Evolutionary conservation across 2,329 filamentous ascomycete genomes (phyloP).

Genomic region (Sporothrix mexicana): DNA sequence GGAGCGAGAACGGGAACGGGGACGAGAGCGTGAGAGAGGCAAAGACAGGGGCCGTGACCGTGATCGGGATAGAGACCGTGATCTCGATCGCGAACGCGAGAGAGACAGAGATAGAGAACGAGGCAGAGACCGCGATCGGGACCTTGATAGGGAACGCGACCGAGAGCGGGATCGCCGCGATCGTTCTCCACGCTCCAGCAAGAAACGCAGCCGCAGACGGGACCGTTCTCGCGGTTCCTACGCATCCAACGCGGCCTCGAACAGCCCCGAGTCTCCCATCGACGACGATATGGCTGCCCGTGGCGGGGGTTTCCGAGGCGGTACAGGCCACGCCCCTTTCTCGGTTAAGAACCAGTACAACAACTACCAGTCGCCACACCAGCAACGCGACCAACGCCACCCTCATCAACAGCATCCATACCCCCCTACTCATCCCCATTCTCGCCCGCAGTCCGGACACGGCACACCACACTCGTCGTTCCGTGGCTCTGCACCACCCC

Average conservation of each 20-base stretch:
- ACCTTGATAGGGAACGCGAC: slow-evolving; percentile 6
- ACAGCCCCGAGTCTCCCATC: slow-evolving; percentile 54
- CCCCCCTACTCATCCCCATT: not conserved
- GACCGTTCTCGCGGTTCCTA: slow-evolving; percentile 39
- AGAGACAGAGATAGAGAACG: not conserved
- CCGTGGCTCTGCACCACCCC: slow-evolving; percentile 52
- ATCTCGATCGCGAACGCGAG: not conserved
- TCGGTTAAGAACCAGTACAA: not conserved
- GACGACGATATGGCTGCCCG: slow-evolving; percentile 58
- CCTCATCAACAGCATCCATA: not conserved
- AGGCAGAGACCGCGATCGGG: slow-evolving; percentile 11
- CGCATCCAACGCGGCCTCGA: slow-evolving; percentile 46
- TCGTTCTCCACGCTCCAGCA: slow-evolving; percentile 20
- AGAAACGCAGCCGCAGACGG: slow-evolving; percentile 46
- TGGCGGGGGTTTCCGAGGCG: slow-evolving; percentile 49
- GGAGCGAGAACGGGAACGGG: slow-evolving; percentile 1
- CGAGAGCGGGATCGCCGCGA: not conserved
- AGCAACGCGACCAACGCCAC: slow-evolving; percentile 8
- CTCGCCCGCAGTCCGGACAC: slow-evolving; percentile 42
- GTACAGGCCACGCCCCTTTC: slow-evolving; percentile 40
- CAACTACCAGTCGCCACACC: slow-evolving; percentile 26
- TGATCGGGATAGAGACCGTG: slow-evolving; percentile 17
- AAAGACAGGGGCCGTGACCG: slow-evolving; percentile 3
- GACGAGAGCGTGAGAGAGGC: not conserved
- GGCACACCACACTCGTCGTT: slow-evolving; percentile 53